phyloP scores from a whole-genome alignment of 768 basidiomycete species.

The Russula vinacea region DNA sequence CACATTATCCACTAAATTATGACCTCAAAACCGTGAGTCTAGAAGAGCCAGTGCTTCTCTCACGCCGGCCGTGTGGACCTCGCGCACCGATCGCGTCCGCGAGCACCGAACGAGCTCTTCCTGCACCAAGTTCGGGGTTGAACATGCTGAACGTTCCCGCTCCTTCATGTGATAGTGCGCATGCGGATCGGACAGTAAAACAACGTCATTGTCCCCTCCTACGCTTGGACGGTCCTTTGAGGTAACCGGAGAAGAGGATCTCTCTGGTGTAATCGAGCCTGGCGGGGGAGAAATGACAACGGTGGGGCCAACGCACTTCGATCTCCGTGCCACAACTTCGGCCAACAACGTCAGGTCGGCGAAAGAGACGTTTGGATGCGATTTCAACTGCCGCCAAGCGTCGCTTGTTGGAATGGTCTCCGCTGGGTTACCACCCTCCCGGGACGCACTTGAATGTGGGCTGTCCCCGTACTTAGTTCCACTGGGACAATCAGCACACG shows the following conservation, averaged over 20 bases:
- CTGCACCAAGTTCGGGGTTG: conserved; percentile 55
- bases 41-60: conserved; percentile 71
- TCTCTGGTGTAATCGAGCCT: conserved; percentile 50
- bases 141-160: conserved; percentile 37
- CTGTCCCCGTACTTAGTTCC: conserved; percentile 33
- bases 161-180: conserved; percentile 51
- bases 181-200: conserved; percentile 53
- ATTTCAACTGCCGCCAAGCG: conserved; percentile 81
- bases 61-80: conserved; percentile 71
- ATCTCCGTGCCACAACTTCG: conserved; percentile 81
- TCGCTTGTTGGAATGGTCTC: conserved; percentile 75
- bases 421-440: conserved; percentile 30
- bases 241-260: conserved; percentile 38
- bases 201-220: conserved; percentile 36
- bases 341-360: conserved; percentile 80
- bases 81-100: conserved; percentile 49
- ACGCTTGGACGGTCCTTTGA: conserved; percentile 13
- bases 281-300: conserved; percentile 57
- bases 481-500: conserved; percentile 58
- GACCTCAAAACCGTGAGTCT: conserved; percentile 44
- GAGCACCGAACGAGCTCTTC: conserved; percentile 62
- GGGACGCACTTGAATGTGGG: conserved; percentile 29
- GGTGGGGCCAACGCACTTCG: conserved; percentile 70
- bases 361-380: conserved; percentile 85
- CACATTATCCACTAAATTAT: background rate